A percentile compares a stretch with the other conserved stretches of the same genome.
phyloP scores from a whole-genome alignment of 305 asterid genomes.

The Fraxinus velutina region DNA sequence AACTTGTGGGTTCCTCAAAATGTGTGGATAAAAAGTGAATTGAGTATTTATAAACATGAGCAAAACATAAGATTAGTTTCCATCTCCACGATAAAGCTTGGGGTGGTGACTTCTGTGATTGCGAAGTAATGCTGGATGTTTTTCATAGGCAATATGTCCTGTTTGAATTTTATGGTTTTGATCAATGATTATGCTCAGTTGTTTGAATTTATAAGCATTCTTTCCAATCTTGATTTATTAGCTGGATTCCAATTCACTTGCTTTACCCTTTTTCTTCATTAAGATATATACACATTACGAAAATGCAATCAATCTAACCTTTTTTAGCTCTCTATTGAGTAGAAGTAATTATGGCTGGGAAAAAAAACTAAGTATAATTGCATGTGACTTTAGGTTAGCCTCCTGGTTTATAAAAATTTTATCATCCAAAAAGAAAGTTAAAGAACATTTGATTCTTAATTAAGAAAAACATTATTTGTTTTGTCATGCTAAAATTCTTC shows the following conservation, averaged over 20 bases:
- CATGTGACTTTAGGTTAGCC: background rate
- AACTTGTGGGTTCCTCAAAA: background rate
- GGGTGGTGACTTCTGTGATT: background rate
- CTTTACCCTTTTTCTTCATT: background rate
- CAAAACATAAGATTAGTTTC: background rate
- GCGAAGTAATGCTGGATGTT: background rate
- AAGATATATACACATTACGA: background rate
- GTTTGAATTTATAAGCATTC: background rate
- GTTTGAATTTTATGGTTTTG: background rate
- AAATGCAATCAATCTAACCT: background rate
- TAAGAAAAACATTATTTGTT: background rate
- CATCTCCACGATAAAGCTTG: background rate
- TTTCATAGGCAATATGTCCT: background rate
- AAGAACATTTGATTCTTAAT: background rate
- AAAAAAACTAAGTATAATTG: background rate
- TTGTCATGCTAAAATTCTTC: background rate
- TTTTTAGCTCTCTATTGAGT: background rate
- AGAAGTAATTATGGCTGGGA: background rate
- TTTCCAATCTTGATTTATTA: background rate
- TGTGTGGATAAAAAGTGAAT: background rate
- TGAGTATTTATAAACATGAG: background rate
- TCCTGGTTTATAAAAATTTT: background rate
- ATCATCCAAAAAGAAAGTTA: background rate
- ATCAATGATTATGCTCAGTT: slow-evolving; percentile 1
- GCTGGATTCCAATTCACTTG: background rate